Conservation (phyloP, 257 asterid species). For the Thymus quinquecostatus region DNA sequence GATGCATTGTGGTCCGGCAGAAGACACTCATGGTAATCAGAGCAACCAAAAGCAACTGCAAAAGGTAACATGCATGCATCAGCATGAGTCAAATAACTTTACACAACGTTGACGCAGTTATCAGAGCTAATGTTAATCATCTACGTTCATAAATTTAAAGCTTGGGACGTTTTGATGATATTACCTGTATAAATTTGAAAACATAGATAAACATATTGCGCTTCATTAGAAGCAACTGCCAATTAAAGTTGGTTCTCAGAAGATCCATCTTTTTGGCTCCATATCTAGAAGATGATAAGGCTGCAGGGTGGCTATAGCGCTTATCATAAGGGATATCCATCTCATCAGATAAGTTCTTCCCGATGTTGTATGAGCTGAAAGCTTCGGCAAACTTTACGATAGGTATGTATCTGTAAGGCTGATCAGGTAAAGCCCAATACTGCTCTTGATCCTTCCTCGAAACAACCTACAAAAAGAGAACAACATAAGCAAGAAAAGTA, state of each 20-base stretch:
- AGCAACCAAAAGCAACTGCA: constrained; percentile 87
- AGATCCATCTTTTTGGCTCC: constrained; percentile 79
- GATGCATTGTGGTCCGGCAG: constrained; percentile 84
- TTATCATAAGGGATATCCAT: constrained; percentile 69
- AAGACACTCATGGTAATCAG: constrained; percentile 93
- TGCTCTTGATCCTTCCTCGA: constrained; percentile 94
- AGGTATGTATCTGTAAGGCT: constrained; percentile 67
- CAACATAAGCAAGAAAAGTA: constrained; percentile 27
- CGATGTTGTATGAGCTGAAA: constrained; percentile 60
- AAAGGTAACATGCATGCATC: constrained; percentile 31
- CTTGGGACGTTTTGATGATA: constrained; percentile 10
- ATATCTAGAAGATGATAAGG: constrained; percentile 71
- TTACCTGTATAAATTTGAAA: constrained; percentile 90
- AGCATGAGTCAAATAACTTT: constrained; percentile 21
- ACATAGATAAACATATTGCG: constrained; percentile 84
- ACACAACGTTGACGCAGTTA: not conserved
- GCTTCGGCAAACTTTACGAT: constrained; percentile 78
- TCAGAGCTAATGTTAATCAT: constrained; percentile 2
- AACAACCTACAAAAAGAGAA: constrained; percentile 54
- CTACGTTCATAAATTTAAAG: constrained; percentile 16
- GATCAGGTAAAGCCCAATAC: constrained; percentile 75
- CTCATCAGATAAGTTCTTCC: constrained; percentile 67
- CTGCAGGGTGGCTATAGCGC: constrained; percentile 92
- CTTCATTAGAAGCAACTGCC: constrained; percentile 91
- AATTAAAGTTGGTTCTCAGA: constrained; percentile 70